Percentiles rank a stretch among this genome's conserved stretches.
These are phyloP conservation scores for Metschnikowia continentalis DNA, from an alignment of 805 yeast genomes.

Conservation along the genomic window DNA sequence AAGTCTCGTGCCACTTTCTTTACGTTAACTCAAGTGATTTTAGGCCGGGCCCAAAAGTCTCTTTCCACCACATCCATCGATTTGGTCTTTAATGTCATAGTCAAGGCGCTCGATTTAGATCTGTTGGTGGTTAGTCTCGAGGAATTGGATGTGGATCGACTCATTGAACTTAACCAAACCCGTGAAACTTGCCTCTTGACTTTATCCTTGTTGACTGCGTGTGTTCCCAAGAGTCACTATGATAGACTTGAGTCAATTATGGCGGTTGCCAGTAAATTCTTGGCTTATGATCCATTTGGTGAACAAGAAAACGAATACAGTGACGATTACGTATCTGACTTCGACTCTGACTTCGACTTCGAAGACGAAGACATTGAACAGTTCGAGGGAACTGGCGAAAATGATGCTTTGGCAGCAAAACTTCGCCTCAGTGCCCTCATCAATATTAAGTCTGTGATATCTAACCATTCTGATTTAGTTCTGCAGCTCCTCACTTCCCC, in stretches of 20 bases:
- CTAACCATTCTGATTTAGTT: conserved; percentile 33
- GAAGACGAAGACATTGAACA: conserved; percentile 42
- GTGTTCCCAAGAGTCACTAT: conserved; percentile 11
- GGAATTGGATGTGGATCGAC: conserved; percentile 42
- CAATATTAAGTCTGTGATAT: conserved; percentile 37
- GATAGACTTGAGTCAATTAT: conserved; percentile 14
- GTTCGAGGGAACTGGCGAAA: conserved; percentile 35
- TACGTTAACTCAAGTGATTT: conserved; percentile 11
- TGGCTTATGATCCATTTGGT: conserved; percentile 30
- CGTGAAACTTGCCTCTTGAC: conserved; percentile 50
- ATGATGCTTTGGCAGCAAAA: conserved; percentile 54
- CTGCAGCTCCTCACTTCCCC: conserved; percentile 27
- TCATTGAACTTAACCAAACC: conserved; percentile 40
- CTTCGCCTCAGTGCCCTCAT: conserved; percentile 51
- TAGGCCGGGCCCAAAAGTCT: conserved; percentile 6
- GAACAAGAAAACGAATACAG: conserved; percentile 16
- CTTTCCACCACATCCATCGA: conserved; percentile 4
- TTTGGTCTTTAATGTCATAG: conserved; percentile 4
- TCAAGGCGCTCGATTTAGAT: conserved; percentile 6
- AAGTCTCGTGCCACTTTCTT: conserved; percentile 4
- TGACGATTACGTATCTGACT: conserved; percentile 22
- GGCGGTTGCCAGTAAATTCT: conserved; percentile 19
- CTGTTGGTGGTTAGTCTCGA: conserved; percentile 17
- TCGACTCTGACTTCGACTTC: conserved; percentile 21
- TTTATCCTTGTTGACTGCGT: conserved; percentile 30